Conservation (phyloP, 208 protist species). For the Vickermania ingenoplastis region DNA sequence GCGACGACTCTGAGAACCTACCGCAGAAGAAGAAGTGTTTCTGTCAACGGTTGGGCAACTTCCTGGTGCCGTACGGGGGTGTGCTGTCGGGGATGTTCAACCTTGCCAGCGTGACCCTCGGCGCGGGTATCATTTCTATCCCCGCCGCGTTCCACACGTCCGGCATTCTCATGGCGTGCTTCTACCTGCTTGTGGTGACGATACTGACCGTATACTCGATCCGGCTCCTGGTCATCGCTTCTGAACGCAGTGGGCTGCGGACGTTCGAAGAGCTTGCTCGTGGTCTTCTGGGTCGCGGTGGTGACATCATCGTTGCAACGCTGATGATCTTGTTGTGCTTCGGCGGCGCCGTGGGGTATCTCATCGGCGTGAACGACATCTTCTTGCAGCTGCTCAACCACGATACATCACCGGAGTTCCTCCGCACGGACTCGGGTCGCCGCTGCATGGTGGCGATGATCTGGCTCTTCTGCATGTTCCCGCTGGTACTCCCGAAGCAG, state of each 20-base stretch:
- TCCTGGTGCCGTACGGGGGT: constrained; percentile 4
- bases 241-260: constrained; percentile 1
- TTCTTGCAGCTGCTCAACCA: constrained; percentile 23
- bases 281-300: constrained; percentile 16
- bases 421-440: constrained; percentile 15
- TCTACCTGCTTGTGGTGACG: constrained; percentile 7
- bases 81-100: constrained; percentile 9
- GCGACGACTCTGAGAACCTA: no score
- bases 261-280: constrained; percentile 8
- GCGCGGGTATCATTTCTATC: constrained; percentile 12
- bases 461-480: constrained; percentile 53
- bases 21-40: no score
- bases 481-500: constrained; percentile 40
- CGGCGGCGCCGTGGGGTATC: constrained; percentile 43
- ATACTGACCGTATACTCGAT: constrained; percentile 12
- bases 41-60: no score
- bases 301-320: constrained; percentile 16
- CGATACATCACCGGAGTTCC: constrained; percentile 10
- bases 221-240: constrained; percentile 6
- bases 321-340: constrained; percentile 27
- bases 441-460: constrained; percentile 31
- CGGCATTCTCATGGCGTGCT: constrained; percentile 4
- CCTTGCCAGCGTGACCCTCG: constrained; percentile 10
- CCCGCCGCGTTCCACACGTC: constrained; percentile 11
- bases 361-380: constrained; percentile 40